Evolutionary conservation across 441 rosid species (phyloP).

Genomic region (Erodium trifolium): DNA sequence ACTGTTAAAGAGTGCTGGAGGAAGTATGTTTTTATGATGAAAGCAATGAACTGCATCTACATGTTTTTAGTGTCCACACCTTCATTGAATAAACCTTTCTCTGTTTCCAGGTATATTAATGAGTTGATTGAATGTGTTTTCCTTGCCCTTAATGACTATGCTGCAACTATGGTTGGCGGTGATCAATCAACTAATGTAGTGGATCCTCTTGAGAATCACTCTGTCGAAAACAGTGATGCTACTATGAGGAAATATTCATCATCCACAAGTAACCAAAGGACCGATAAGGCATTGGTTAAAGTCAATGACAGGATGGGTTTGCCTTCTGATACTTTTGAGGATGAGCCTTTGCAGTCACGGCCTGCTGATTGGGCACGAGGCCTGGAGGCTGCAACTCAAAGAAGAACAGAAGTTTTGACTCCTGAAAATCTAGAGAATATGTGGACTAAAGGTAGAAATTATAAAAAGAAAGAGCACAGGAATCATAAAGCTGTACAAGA

Average conservation of each 20-base stretch:
- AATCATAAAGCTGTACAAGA: constrained; percentile 28
- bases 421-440: constrained; percentile 98
- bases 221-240: constrained; percentile 26
- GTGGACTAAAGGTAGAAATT: constrained; percentile 98
- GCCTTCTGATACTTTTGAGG: constrained; percentile 26
- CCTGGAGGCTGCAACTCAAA: constrained; percentile 79
- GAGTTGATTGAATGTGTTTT: constrained; percentile 66
- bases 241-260: constrained; percentile 26
- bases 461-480: constrained; percentile 69
- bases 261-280: constrained; percentile 31
- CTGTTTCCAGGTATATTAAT: constrained; percentile 65
- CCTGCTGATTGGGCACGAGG: constrained; percentile 73
- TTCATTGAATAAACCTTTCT: not conserved
- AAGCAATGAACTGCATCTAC: not conserved
- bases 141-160: constrained; percentile 46
- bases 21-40: not conserved
- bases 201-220: constrained; percentile 11
- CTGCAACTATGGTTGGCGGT: constrained; percentile 32
- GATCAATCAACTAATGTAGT: constrained; percentile 29
- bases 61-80: not conserved
- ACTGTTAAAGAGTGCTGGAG: not conserved
- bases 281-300: constrained; percentile 29
- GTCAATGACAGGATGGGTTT: constrained; percentile 24
- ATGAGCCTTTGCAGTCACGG: constrained; percentile 35
- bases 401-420: constrained; percentile 85